Base-by-base conservation (phyloP, 73 alveolate species). In the Stentor coeruleus region DNA sequence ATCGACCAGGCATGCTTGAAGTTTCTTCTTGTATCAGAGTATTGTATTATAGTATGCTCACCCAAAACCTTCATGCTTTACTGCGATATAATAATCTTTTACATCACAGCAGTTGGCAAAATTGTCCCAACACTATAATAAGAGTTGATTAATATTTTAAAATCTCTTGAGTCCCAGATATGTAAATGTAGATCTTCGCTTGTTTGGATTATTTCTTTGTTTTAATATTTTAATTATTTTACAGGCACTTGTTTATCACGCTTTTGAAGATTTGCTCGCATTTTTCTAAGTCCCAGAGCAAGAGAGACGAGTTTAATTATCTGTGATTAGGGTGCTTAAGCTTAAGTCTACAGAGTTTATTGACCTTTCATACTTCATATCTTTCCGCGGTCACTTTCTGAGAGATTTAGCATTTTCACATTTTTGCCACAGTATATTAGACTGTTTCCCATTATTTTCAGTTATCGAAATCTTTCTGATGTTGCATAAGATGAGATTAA, bases 11-110 rank as follows among this genome's bases (percentile, higher is more conserved):
- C 59, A 73, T 30, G 59, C 36, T 31, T 86, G 31, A 49, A 49
- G 6, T 36, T 37, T 55, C 59, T 93, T 90, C 38, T 82, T 28
- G 74, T 90, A 92, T 88, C 87, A 90, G 2, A 90, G 72, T 57
- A 86, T 90, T 0, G 89, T 87, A 39, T 87, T 87, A 3, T 87
- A 82, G 0, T 93, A 92, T 4, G 58, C 49, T 2, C 77, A 35
- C 74, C 87, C 85, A 79, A 90, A 90, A 40, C 96, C 96, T 90
- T 86, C 26, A 84, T 90, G 96, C n/a, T 93, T 93, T 14, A 91
- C 84, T 2, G 81, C 89, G 28, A 90, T 31, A 28, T 77, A 66
- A 31, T 77, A 66, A 0, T 77, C 57, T 30, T 82, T 38, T 0
- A 83, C 39, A 74, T 90, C 96, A 35, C 86, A 74, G 3, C 84